These are phyloP conservation scores for Tricholoma terreum DNA, from an alignment of 768 basidiomycete genomes.

Conservation along the genomic window DNA sequence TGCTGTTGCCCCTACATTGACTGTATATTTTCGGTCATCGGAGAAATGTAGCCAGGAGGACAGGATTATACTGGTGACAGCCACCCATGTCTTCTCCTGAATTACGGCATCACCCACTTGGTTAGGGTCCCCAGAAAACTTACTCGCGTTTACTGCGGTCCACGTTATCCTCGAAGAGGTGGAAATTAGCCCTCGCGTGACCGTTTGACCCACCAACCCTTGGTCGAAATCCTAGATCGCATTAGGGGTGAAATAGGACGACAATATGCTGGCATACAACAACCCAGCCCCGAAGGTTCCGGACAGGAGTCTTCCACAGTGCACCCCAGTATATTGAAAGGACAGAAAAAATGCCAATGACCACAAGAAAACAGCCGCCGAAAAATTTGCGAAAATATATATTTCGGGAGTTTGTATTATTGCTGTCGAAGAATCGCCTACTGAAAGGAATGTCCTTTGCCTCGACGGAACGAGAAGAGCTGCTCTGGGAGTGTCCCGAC, in stretches of 20 bases:
- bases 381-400: conserved; percentile 16
- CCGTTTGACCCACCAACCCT: conserved; percentile 40
- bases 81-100: conserved; percentile 51
- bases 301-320: conserved; percentile 19
- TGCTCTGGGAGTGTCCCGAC: neutral
- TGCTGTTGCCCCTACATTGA: conserved; percentile 38
- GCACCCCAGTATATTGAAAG: conserved; percentile 25
- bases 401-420: conserved; percentile 6
- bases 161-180: conserved; percentile 38
- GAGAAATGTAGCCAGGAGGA: neutral
- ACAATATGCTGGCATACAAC: conserved; percentile 11
- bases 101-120: conserved; percentile 43
- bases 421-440: conserved; percentile 7
- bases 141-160: conserved; percentile 32
- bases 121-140: conserved; percentile 39
- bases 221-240: conserved; percentile 53
- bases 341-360: conserved; percentile 16
- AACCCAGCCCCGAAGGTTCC: conserved; percentile 19
- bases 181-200: conserved; percentile 34
- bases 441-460: conserved; percentile 5
- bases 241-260: neutral
- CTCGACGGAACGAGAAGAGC: neutral
- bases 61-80: conserved; percentile 39
- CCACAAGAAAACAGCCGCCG: conserved; percentile 10
- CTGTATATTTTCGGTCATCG: conserved; percentile 17